Base-by-base conservation (phyloP, 2,329 filamentous ascomycete species). In the Aureobasidium sp. region DNA sequence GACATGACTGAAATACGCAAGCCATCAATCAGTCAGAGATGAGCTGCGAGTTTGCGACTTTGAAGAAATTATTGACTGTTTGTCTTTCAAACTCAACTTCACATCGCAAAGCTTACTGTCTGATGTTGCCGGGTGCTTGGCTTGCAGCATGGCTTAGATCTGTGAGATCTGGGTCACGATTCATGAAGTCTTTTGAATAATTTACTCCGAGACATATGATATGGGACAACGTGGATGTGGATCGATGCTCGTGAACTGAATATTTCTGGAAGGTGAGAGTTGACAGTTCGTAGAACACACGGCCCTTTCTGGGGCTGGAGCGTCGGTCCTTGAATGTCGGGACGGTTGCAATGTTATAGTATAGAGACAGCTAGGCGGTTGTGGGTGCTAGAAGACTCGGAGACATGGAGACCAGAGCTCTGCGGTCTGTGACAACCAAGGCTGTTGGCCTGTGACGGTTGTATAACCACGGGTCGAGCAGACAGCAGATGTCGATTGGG, bases 281-380 rank as follows among this genome's bases (percentile, higher is more conserved):
- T 22, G 17, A 37, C 21, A n/a, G 42, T 48, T 37, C 44, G 32
- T 17, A 25, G 34, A 24, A 7, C 44, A 37, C 44, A 27, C 44
- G 44, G 44, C 27, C 32, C 44, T 14, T 14, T n/a, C 22, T 37
- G 21, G 5, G 44, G 44, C 32, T 48, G 22, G 11, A 37, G 44
- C 44, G 19, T 37, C n/a, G 32, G 30, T 37, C 44, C 44, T 48
- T n/a, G 22, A 48, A 37, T 48, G 32, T 48, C 32, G 32, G 32
- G 16, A 14, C 2, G 19, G 29, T 27, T 48, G 11, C 14, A 16
- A n/a, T 14, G 14, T 22, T 21, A 17, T 24, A 49, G 32, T 4
- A 30, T 7, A n/a, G n/a, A n/a, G n/a, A n/a, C n/a, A n/a, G n/a
- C n/a, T n/a, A n/a, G n/a, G n/a, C n/a, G n/a, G n/a, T n/a, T n/a